Evolutionary conservation across 176 grass and related monocot genomes (phyloP), one percentile per base, ranked within the genome.

Genomic region (Ananas comosus): DNA sequence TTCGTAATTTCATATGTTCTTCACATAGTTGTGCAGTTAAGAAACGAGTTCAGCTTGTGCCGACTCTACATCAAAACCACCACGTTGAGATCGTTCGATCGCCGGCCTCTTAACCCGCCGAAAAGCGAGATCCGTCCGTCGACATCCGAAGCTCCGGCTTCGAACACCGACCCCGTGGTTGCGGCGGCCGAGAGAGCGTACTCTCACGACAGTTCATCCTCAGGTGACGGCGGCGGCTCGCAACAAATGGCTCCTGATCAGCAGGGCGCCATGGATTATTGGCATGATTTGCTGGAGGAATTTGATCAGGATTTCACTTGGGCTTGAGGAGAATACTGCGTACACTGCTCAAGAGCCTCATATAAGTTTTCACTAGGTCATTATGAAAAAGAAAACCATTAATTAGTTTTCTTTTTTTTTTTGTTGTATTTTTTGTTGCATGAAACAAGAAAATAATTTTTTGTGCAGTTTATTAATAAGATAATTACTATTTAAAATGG

Each of bases 21-120:
- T 50, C 13, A 47, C 69, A 10, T 11, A 10, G 13, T 13, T 48
- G 16, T 54, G 81, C 73, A 85, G 87, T 27, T 90, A 13, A 84
- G 87, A 5, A 79, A 84, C 23, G 91, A 96, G 72, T 65, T 96
- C 66, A 85, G 91, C 13, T 51, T 96, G 12, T 96, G 91, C 19
- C 78, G 87, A 2, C 79, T 95, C 14, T 95, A 95, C 74, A 67
- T 80, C 68, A 86, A 74, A 77, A 85, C 72, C 10, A 84, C 78
- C 14, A 85, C 69, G 12, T 51, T 85, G 13, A 69, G 87, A 69
- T 84, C 81, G 16, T 95, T 90, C 72, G 91, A 95, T 16, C 91
- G 91, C 2, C 87, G 91, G 1, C 91, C 91, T 1, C 63, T 67
- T 22, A 63, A 83, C 48, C 16, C 72, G 3, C 8, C 19, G 19